These are phyloP conservation scores for Neltuma alba DNA, from an alignment of 306 rosid genomes.

Conservation along the genomic window DNA sequence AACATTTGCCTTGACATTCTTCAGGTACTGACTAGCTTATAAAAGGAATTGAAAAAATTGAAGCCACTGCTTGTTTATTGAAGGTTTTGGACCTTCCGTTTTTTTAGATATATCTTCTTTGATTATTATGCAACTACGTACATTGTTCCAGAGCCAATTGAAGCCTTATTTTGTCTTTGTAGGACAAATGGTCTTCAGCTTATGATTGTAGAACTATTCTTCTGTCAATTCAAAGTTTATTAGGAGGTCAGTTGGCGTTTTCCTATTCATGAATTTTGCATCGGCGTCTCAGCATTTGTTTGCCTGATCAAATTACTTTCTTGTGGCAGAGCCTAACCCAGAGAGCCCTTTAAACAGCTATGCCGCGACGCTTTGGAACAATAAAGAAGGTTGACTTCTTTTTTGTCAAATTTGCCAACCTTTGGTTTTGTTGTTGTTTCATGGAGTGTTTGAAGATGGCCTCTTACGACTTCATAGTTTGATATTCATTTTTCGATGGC, in stretches of 20 bases:
- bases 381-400: slow-evolving; percentile 70
- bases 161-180: slow-evolving; percentile 23
- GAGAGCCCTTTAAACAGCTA: slow-evolving; percentile 95
- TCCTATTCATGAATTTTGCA: slow-evolving; percentile 23
- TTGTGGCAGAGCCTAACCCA: slow-evolving; percentile 80
- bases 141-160: slow-evolving; percentile 23
- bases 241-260: slow-evolving; percentile 71
- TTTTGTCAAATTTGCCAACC: not conserved
- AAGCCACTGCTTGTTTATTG: slow-evolving; percentile 3
- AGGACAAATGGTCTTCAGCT: slow-evolving; percentile 99
- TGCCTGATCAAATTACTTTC: slow-evolving; percentile 46
- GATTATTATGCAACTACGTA: not conserved
- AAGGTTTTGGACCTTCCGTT: slow-evolving; percentile 22
- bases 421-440: not conserved
- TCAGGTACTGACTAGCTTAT: slow-evolving; percentile 60
- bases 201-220: slow-evolving; percentile 98
- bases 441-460: not conserved
- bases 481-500: not conserved
- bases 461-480: not conserved
- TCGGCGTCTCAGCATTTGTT: slow-evolving; percentile 17
- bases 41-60: not conserved
- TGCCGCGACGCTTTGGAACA: slow-evolving; percentile 88
- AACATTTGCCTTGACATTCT: slow-evolving; percentile 97
- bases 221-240: slow-evolving; percentile 87
- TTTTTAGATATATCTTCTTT: slow-evolving; percentile 16